These are phyloP conservation scores for Paramarasmius palmivorus DNA, from an alignment of 1,284 basidiomycete genomes.

Conservation along the genomic window DNA sequence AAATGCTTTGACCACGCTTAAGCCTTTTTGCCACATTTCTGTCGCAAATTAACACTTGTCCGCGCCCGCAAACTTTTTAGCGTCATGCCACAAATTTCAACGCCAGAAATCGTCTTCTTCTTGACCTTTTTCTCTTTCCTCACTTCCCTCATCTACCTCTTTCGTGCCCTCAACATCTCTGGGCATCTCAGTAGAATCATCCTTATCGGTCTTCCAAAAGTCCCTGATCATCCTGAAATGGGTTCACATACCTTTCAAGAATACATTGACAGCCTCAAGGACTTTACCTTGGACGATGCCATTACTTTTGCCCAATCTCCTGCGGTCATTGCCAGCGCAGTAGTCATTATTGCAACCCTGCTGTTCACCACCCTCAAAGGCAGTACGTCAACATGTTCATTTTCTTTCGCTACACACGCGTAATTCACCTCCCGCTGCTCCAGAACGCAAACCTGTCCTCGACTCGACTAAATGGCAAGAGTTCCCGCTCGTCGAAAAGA, in stretches of 20 bases:
- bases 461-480: constrained; percentile 79
- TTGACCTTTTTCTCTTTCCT: constrained; percentile 51
- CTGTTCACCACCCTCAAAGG: constrained; percentile 32
- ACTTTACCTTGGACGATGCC: constrained; percentile 19
- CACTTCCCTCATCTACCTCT: constrained; percentile 42
- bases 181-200: constrained; percentile 59
- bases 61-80: background rate
- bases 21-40: too few species aligned
- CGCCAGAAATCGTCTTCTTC: constrained; percentile 44
- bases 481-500: constrained; percentile 83
- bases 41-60: too few species aligned
- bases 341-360: constrained; percentile 35
- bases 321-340: constrained; percentile 37
- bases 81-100: constrained; percentile 11
- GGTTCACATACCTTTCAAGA: constrained; percentile 22
- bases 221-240: constrained; percentile 23
- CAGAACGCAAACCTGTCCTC: constrained; percentile 67
- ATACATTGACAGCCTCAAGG: constrained; percentile 20
- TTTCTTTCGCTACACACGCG: background rate
- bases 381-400: constrained; percentile 24
- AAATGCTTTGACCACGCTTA: too few species aligned
- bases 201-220: constrained; percentile 56
- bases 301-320: constrained; percentile 44
- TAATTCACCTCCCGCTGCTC: constrained; percentile 8
- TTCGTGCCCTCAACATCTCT: constrained; percentile 44